Base-by-base conservation (phyloP, 1,284 basidiomycete species). In the Thelephora terrestris region DNA sequence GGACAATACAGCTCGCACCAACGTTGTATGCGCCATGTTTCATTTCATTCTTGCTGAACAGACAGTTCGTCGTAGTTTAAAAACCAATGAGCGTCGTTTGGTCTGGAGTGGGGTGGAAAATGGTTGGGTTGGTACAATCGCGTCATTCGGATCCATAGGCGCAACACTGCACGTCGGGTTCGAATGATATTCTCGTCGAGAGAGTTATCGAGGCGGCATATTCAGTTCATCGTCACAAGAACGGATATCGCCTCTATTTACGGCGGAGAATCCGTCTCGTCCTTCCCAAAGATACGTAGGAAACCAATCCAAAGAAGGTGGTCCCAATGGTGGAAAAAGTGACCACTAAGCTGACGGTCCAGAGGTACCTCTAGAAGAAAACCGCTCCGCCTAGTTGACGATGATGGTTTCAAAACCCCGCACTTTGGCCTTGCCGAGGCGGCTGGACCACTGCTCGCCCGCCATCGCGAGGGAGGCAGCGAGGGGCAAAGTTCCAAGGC, bases 361-460 rank as follows among this genome's bases (percentile, higher is more conserved):
- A 47, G 4, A 47, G 34, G 43, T 43, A 47, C 9, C 23, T 24
- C 14, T 35, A 43, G 12, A 47, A 46, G n/a, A 18, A 21, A n/a
- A 17, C 21, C 45, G 37, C 37, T 3, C 27, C 34, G 9, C 23
- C 35, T 21, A 32, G 14, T 35, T 46, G 32, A 2, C 9, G 32
- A n/a, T 46, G 45, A n/a, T 34, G 25, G 45, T 35, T 4, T 34
- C 32, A n/a, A 34, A 34, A 12, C 45, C 45, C n/a, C 45, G 43
- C n/a, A n/a, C n/a, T n/a, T n/a, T n/a, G 7, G 32, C 43, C 16
- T 27, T 23, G 18, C 24, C 43, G 20, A 25, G 37, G n/a, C 35
- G 25, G 7, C 34, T 46, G 3, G 37, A 20, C 45, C 45, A 46
- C 21, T 46, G 27, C 3, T 46, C 37, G 10, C 45, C 45, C 7